Conservation (phyloP, 768 basidiomycete species). For the Lepiota brunneoincarnata region DNA sequence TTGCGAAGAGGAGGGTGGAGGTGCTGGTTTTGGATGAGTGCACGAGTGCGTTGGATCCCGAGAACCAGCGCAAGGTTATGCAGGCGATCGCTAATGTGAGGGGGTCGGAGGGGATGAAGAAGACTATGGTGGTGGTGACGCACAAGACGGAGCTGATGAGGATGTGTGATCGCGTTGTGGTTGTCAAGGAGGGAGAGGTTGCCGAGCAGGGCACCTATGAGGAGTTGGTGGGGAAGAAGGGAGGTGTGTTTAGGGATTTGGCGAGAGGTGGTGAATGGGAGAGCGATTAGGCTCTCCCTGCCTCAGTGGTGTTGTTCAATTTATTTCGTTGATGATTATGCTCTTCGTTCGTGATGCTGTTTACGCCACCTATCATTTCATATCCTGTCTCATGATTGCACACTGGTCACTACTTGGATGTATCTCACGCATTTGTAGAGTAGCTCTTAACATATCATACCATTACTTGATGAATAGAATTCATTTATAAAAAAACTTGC, state of each 20-base stretch:
- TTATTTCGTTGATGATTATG: not conserved
- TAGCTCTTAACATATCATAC: too few relatives aligned
- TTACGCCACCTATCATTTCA: too few relatives aligned
- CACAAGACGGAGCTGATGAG: slow-evolving; percentile 90
- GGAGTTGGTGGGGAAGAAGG: slow-evolving; percentile 55
- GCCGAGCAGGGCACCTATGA: slow-evolving; percentile 80
- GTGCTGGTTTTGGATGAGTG: slow-evolving; percentile 92
- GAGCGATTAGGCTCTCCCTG: slow-evolving; percentile 18
- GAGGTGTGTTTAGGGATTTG: slow-evolving; percentile 72
- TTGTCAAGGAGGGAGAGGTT: slow-evolving; percentile 74
- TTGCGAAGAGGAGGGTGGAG: slow-evolving; percentile 42
- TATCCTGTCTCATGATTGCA: too few relatives aligned
- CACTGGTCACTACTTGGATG: too few relatives aligned
- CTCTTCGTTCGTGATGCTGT: not conserved
- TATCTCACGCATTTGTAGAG: too few relatives aligned
- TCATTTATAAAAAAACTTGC: too few relatives aligned
- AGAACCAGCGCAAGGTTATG: slow-evolving; percentile 81
- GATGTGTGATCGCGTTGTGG: slow-evolving; percentile 87
- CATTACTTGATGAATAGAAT: too few relatives aligned
- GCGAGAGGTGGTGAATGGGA: slow-evolving; percentile 72
- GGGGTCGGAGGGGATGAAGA: slow-evolving; percentile 36
- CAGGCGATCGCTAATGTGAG: slow-evolving; percentile 54
- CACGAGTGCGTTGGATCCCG: slow-evolving; percentile 85
- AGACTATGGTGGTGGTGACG: slow-evolving; percentile 88
- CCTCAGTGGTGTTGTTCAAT: too few relatives aligned